phyloP scores from a whole-genome alignment of 192 early-diverging fungal genomes.

The Coemansia sp. region DNA sequence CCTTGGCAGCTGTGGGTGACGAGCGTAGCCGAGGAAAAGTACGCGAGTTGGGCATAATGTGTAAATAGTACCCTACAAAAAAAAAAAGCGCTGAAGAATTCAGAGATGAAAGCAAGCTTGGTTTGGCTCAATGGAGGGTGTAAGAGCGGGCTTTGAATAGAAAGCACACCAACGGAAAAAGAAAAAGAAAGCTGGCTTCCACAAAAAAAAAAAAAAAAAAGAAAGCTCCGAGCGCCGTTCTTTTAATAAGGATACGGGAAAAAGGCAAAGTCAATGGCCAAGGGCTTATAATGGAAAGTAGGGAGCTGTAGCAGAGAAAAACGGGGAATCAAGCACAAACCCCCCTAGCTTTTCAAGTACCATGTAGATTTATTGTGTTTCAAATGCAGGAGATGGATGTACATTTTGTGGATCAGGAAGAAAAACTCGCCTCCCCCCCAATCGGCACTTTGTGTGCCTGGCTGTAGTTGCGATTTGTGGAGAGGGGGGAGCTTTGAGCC shows the following conservation, averaged over 20 bases:
- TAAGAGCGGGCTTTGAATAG: constrained; percentile 5
- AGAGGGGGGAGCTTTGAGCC: too few species aligned
- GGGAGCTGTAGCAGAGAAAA: background rate
- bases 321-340: background rate
- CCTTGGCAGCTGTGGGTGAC: constrained; percentile 22
- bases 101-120: too few species aligned
- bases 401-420: too few species aligned
- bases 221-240: constrained; percentile 1
- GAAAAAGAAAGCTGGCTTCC: background rate
- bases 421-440: too few species aligned
- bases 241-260: constrained; percentile 1
- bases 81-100: too few species aligned
- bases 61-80: too few species aligned
- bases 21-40: constrained; percentile 32
- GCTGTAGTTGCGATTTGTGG: too few species aligned
- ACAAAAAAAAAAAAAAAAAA: background rate
- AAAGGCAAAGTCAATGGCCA: constrained; percentile 7
- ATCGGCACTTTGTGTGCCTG: too few species aligned
- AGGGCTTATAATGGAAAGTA: background rate
- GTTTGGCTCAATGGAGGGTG: too few species aligned
- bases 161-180: constrained; percentile 1
- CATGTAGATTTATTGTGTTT: too few species aligned
- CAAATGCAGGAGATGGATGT: too few species aligned
- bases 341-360: too few species aligned
- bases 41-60: constrained; percentile 24